Evolutionary conservation across 495 filamentous ascomycete species (phyloP), one percentile per base, ranked within the genome.

Genomic region (Lepidopterella palustris): DNA sequence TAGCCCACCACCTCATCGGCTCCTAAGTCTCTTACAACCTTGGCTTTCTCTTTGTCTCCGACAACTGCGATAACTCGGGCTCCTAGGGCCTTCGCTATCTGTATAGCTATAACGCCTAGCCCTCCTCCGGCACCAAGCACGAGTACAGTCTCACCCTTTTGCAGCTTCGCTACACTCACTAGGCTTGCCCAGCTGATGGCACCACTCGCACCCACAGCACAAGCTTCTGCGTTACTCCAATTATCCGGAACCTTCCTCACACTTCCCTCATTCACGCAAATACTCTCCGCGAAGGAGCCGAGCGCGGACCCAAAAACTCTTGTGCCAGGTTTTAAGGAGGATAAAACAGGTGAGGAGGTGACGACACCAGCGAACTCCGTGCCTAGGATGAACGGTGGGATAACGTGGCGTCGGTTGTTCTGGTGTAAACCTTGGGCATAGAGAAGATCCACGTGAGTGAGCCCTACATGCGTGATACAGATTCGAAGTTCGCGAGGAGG

Each of bases 391-490:
- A 76, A 76, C 1, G 72, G 72, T 1, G 73, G 73, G 4, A 53
- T 39, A 21, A 70, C 59, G n/a, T 74, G 66, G 5, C 66, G 61
- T 11, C 57, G 53, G 54, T 74, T 76, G 56, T 74, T 74, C 63
- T 74, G 72, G 58, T 76, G 73, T 29, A 71, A 68, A 8, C 72
- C 72, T 59, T 68, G 66, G 29, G 69, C 67, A 59, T 73, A 64
- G 8, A 62, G 55, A 11, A 61, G 26, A 47, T 68, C 65, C 28
- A 68, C 65, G 55, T 65, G 62, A 3, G 58, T 61, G 13, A 59
- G 23, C 5, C 52, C 51, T 10, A 49, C 63, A 50, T 69, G 67
- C 10, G 67, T 67, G 25, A 62, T 62, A 15, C 48, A 35, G 53
- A 69, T 45, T 27, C 13, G 25, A 5, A 68, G 5, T 24, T 53